A percentile compares a stretch with the other conserved stretches of the same genome.
phyloP scores from a whole-genome alignment of 1,284 basidiomycete species.

The Singerocomus inundabilis region DNA sequence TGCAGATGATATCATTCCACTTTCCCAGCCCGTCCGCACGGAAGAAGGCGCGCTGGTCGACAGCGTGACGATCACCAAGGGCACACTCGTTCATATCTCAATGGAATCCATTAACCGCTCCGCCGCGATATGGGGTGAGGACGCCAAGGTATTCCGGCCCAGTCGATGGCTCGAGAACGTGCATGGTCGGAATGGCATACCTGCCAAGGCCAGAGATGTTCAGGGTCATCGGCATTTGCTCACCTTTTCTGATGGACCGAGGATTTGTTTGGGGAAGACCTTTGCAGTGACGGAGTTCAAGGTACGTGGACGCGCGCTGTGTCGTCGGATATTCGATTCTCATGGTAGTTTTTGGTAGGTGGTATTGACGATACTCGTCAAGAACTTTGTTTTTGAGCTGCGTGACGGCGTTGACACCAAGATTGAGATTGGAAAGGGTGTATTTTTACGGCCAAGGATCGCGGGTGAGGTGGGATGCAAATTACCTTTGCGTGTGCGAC shows the following conservation, averaged over 20 bases:
- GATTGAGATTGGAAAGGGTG: conserved; percentile 30
- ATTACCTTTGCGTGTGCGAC: conserved; percentile 24
- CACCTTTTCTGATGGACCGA: conserved; percentile 42
- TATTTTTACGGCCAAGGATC: conserved; percentile 22
- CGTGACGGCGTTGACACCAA: conserved; percentile 39
- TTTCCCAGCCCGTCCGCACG: conserved; percentile 29
- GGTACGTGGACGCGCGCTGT: conserved; percentile 27
- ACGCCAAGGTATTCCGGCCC: conserved; percentile 38
- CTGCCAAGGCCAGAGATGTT: conserved; percentile 34
- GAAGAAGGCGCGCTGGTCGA: conserved; percentile 37
- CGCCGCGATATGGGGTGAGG: conserved; percentile 42
- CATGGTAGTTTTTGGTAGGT: conserved; percentile 31
- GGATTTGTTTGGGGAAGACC: conserved; percentile 42
- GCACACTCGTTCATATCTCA: conserved; percentile 41
- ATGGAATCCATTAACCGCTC: conserved; percentile 47
- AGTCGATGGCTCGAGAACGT: conserved; percentile 36
- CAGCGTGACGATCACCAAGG: conserved; percentile 43
- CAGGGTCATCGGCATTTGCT: conserved; percentile 42
- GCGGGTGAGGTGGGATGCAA: conserved; percentile 24
- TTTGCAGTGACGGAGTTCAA: conserved; percentile 49
- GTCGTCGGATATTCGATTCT: no score
- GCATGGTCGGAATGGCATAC: conserved; percentile 12
- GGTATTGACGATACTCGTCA: conserved; percentile 44
- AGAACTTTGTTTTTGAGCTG: conserved; percentile 45
- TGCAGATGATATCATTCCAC: conserved; percentile 54